Evolutionary conservation across 495 filamentous ascomycete species (phyloP).

Genomic region (Aspergillus panamensis): DNA sequence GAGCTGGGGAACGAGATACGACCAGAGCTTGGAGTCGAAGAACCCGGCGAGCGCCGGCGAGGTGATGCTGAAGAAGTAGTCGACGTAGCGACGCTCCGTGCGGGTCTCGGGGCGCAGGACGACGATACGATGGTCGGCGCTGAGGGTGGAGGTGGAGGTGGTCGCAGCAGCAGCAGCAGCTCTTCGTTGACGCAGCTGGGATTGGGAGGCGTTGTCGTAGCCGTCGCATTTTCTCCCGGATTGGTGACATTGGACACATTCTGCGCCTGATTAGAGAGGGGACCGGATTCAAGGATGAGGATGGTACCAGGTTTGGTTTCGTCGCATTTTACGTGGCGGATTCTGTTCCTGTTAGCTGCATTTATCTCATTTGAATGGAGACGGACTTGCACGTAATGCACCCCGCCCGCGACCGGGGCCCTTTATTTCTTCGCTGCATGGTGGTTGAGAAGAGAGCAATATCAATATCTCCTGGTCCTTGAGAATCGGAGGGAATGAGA

Average conservation of each 20-base stretch:
- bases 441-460: not conserved
- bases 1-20: constrained; percentile 16
- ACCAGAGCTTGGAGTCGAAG: constrained; percentile 20
- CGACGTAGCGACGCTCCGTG: constrained; percentile 16
- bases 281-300: too few relatives aligned
- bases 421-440: not conserved
- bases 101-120: constrained; percentile 15
- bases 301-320: constrained; percentile 46
- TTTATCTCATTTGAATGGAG: not conserved
- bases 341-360: constrained; percentile 32
- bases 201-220: constrained; percentile 14
- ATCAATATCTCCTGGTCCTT: too few relatives aligned
- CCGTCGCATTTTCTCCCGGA: constrained; percentile 22
- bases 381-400: constrained; percentile 25
- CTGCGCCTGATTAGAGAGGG: too few relatives aligned
- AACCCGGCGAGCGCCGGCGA: constrained; percentile 12
- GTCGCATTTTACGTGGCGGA: constrained; percentile 62
- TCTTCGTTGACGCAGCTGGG: constrained; percentile 10
- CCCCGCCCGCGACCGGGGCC: constrained; percentile 13
- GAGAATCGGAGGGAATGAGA: too few relatives aligned
- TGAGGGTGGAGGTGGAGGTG: not conserved
- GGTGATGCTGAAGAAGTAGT: constrained; percentile 13
- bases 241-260: constrained; percentile 44
- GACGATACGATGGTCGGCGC: constrained; percentile 16
- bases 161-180: not conserved